Evolutionary conservation across 2,329 filamentous ascomycete species (phyloP).

Genomic region (Microcyclosporella mali): DNA sequence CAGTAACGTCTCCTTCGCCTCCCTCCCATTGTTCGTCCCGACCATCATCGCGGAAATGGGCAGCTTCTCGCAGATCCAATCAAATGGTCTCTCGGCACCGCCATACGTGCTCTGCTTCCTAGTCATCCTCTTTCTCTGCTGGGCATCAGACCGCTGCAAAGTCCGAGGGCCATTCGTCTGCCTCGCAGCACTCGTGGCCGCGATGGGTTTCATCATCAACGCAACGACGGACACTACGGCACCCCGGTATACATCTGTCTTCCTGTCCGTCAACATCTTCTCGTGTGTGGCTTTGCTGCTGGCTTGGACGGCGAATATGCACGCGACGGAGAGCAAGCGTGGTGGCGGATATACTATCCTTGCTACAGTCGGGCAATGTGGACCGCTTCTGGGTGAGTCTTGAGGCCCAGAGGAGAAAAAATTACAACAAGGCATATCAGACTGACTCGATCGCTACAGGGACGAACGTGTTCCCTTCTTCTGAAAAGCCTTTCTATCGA

Average conservation of each 20-base stretch:
- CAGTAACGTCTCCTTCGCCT: constrained; percentile 58
- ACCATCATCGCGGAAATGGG: constrained; percentile 63
- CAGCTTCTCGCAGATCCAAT: constrained; percentile 43
- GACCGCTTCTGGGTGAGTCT: constrained; percentile 54
- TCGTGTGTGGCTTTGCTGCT: constrained; percentile 33
- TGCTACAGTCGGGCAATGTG: constrained; percentile 55
- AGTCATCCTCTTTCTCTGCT: constrained; percentile 33
- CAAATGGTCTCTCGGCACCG: constrained; percentile 36
- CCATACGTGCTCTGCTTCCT: constrained; percentile 40
- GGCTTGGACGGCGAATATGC: constrained; percentile 36
- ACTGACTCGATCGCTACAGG: constrained; percentile 33
- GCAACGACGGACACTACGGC: constrained; percentile 31
- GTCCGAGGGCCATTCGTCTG: constrained; percentile 37
- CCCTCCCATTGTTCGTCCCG: constrained; percentile 38
- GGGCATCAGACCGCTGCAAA: constrained; percentile 34
- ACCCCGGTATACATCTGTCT: constrained; percentile 35
- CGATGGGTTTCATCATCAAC: constrained; percentile 38
- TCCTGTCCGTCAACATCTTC: constrained; percentile 37
- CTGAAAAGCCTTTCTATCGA: constrained; percentile 42
- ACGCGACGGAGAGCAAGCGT: constrained; percentile 34
- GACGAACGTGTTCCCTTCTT: constrained; percentile 55
- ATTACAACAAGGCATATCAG: no score
- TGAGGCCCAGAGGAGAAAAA: constrained; percentile 18
- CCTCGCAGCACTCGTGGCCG: constrained; percentile 32
- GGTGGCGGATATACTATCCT: constrained; percentile 35